Evolutionary conservation across 495 filamentous ascomycete genomes (phyloP).

Genomic region (Cryomyces minteri): DNA sequence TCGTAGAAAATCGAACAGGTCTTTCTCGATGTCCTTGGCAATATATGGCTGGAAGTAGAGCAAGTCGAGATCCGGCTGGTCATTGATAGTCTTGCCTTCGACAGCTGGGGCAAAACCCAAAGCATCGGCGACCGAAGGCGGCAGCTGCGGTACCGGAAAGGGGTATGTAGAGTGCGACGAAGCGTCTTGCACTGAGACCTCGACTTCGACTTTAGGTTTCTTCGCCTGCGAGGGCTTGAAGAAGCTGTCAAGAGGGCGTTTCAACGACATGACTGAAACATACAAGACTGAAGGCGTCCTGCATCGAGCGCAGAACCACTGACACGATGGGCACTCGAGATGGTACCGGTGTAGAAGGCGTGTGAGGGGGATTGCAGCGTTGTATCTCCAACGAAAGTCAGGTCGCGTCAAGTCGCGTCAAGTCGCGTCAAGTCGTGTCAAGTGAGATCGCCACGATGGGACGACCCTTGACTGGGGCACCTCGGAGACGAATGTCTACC

Average conservation of each 20-base stretch:
- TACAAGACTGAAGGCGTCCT: background rate
- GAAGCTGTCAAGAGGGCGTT: constrained; percentile 32
- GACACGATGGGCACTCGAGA: background rate
- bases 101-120: constrained; percentile 22
- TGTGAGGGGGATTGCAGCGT: background rate
- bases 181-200: constrained; percentile 3
- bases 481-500: too few relatives aligned
- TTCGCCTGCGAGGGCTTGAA: constrained; percentile 27
- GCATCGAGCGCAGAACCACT: background rate
- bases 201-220: constrained; percentile 4
- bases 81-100: constrained; percentile 27
- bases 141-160: constrained; percentile 38
- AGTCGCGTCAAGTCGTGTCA: background rate
- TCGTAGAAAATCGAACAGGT: constrained; percentile 48
- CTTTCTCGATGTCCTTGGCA: constrained; percentile 25
- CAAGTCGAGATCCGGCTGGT: constrained; percentile 46
- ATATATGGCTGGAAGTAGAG: constrained; percentile 53
- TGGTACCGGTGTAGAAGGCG: background rate
- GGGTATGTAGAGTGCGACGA: constrained; percentile 42
- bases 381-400: background rate
- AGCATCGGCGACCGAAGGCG: constrained; percentile 21
- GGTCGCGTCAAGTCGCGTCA: background rate
- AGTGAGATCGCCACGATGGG: background rate
- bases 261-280: constrained; percentile 15
- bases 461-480: background rate